These are phyloP conservation scores for Nakazawaea ishiwadae DNA, from an alignment of 805 yeast genomes.

Conservation along the genomic window DNA sequence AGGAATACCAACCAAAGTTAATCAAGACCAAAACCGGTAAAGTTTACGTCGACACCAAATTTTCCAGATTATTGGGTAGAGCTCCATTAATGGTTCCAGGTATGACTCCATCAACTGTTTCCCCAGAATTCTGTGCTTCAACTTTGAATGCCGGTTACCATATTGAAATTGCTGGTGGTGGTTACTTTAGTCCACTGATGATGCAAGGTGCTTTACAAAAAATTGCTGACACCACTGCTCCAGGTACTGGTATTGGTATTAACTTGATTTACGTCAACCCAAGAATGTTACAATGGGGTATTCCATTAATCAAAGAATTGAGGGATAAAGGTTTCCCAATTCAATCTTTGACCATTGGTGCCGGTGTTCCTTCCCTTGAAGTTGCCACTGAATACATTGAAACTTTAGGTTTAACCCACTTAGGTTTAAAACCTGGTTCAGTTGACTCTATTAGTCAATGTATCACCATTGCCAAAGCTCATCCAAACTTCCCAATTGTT, in stretches of 20 bases:
- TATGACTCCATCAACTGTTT: constrained; percentile 98
- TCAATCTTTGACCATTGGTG: constrained; percentile 95
- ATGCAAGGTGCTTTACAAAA: constrained; percentile 74
- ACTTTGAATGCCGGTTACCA: constrained; percentile 95
- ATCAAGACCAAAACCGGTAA: constrained; percentile 70
- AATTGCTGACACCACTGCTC: constrained; percentile 63
- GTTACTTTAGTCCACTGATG: constrained; percentile 72
- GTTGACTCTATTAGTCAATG: constrained; percentile 86
- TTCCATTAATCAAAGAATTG: constrained; percentile 86
- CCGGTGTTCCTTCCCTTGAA: constrained; percentile 98
- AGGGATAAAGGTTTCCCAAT: constrained; percentile 93
- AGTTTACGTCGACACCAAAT: constrained; percentile 87
- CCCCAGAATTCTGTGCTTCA: constrained; percentile 90
- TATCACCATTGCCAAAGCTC: constrained; percentile 88
- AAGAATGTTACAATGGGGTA: constrained; percentile 97
- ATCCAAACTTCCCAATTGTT: constrained; percentile 94
- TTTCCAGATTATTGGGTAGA: constrained; percentile 85
- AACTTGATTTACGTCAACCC: constrained; percentile 96
- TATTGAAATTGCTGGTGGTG: constrained; percentile 99
- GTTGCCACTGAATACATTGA: constrained; percentile 96
- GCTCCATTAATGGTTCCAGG: constrained; percentile 98
- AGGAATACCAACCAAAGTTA: constrained; percentile 82
- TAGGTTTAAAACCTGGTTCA: constrained; percentile 97
- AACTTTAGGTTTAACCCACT: constrained; percentile 85
- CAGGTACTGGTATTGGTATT: constrained; percentile 88